These are phyloP conservation scores for Nothophytophthora sp. DNA, from an alignment of 352 stramenopile genomes.

Conservation along the genomic window DNA sequence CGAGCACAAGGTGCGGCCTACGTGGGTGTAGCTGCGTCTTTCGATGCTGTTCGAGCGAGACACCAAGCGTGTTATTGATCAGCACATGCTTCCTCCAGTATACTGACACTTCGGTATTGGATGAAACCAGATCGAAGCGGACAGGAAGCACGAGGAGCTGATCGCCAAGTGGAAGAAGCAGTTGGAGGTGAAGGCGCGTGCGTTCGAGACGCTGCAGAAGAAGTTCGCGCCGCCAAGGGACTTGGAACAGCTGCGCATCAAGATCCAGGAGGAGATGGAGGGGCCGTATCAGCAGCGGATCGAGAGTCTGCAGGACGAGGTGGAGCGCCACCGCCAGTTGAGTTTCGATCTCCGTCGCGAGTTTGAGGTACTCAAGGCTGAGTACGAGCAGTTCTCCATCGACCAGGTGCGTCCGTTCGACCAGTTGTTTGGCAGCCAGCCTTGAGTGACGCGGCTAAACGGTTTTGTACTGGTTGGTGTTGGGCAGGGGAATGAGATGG, in stretches of 20 bases:
- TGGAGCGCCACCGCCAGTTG: slow-evolving; percentile 72
- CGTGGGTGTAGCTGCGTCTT: neutral
- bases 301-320: slow-evolving; percentile 57
- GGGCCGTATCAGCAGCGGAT: slow-evolving; percentile 72
- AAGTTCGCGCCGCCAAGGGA: slow-evolving; percentile 82
- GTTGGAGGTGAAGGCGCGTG: slow-evolving; percentile 75
- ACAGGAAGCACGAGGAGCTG: slow-evolving; percentile 81
- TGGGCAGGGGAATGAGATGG: slow-evolving; percentile 67
- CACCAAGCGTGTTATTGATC: too few relatives aligned
- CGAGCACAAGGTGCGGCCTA: slow-evolving; percentile 59
- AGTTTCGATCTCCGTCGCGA: slow-evolving; percentile 71
- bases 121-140: slow-evolving; percentile 58
- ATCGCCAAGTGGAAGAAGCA: slow-evolving; percentile 87
- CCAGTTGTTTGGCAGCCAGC: neutral
- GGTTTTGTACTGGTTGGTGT: neutral
- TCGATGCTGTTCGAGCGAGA: too few relatives aligned
- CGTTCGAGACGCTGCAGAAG: slow-evolving; percentile 83
- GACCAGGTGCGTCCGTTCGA: slow-evolving; percentile 44
- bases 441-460: neutral
- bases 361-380: slow-evolving; percentile 80
- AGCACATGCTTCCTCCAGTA: too few relatives aligned
- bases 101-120: too few relatives aligned
- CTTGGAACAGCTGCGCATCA: slow-evolving; percentile 77
- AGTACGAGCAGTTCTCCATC: slow-evolving; percentile 84
- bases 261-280: slow-evolving; percentile 86